Conservation (phyloP, 1,139 yeast species). For the Pneumocystis murina region DNA sequence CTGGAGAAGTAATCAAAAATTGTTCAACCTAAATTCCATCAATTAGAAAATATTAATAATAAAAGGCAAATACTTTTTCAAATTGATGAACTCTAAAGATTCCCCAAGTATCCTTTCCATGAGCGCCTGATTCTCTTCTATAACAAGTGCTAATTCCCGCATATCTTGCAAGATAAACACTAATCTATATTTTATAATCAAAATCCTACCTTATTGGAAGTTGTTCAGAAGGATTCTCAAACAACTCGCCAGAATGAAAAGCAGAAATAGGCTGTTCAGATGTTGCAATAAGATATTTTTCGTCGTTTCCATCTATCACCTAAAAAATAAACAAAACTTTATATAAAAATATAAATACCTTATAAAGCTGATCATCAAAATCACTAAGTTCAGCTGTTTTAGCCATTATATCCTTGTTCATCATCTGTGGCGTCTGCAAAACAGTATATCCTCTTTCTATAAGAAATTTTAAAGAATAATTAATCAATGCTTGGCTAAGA, state of each 20-base stretch:
- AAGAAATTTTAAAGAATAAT: conserved; percentile 81
- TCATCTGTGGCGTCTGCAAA: conserved; percentile 97
- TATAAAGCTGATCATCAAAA: conserved; percentile 93
- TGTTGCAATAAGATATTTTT: conserved; percentile 93
- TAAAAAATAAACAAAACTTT: neutral
- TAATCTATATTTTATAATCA: neutral
- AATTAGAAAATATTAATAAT: neutral
- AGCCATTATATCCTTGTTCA: conserved; percentile 99
- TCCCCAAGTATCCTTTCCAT: conserved; percentile 99
- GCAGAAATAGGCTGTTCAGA: conserved; percentile 99
- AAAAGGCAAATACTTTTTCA: conserved; percentile 39
- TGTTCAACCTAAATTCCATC: conserved; percentile 48
- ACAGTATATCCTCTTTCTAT: conserved; percentile 71
- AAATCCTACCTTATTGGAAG: conserved; percentile 45
- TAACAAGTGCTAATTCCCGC: conserved; percentile 98
- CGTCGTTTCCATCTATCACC: conserved; percentile 79
- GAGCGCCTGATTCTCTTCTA: conserved; percentile 99
- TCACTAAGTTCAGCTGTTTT: conserved; percentile 96
- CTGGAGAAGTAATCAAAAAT: conserved; percentile 90
- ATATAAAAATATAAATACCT: conserved; percentile 32
- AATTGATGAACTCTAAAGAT: conserved; percentile 97
- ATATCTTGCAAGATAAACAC: conserved; percentile 34
- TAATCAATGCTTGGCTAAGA: conserved; percentile 92
- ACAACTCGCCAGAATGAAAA: conserved; percentile 96
- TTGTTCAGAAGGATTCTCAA: conserved; percentile 93